Conservation (phyloP, 495 filamentous ascomycete species). For the Rostrohypoxylon terebratum region DNA sequence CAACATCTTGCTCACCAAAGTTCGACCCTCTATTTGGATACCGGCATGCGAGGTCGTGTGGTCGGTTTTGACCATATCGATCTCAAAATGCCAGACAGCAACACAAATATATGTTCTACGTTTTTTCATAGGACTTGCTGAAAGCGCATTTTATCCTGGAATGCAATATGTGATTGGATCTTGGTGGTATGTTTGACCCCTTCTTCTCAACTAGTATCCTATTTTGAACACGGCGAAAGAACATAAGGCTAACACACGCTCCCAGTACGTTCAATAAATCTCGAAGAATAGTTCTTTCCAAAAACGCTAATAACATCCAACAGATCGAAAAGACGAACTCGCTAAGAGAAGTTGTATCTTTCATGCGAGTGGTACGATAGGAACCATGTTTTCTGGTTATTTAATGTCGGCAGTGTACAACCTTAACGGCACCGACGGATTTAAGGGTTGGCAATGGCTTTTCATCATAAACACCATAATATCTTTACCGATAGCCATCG, state of each 20-base stretch:
- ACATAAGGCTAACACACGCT: constrained; percentile 17
- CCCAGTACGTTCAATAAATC: constrained; percentile 21
- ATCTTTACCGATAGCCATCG: constrained; percentile 61
- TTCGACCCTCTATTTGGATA: constrained; percentile 70
- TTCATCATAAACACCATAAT: constrained; percentile 64
- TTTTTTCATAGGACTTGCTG: constrained; percentile 69
- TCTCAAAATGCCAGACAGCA: constrained; percentile 59
- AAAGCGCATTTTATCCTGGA: constrained; percentile 58
- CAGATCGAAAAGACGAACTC: constrained; percentile 63
- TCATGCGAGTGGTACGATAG: constrained; percentile 65
- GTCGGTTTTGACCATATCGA: constrained; percentile 64
- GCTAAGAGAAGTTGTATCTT: constrained; percentile 74
- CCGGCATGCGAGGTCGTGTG: constrained; percentile 67
- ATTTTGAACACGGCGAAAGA: not conserved
- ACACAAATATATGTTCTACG: constrained; percentile 67
- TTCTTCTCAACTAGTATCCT: not conserved
- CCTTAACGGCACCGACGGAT: constrained; percentile 63
- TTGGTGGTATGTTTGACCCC: constrained; percentile 59
- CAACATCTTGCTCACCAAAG: constrained; percentile 55
- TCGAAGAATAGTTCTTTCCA: not conserved
- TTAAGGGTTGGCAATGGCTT: constrained; percentile 62
- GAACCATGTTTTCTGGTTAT: constrained; percentile 69
- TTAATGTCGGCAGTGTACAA: constrained; percentile 69
- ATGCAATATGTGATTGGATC: constrained; percentile 63
- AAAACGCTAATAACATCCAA: constrained; percentile 24